Base-by-base conservation (phyloP, 2,329 filamentous ascomycete genomes). In the Arthrobotrys megalospora region DNA sequence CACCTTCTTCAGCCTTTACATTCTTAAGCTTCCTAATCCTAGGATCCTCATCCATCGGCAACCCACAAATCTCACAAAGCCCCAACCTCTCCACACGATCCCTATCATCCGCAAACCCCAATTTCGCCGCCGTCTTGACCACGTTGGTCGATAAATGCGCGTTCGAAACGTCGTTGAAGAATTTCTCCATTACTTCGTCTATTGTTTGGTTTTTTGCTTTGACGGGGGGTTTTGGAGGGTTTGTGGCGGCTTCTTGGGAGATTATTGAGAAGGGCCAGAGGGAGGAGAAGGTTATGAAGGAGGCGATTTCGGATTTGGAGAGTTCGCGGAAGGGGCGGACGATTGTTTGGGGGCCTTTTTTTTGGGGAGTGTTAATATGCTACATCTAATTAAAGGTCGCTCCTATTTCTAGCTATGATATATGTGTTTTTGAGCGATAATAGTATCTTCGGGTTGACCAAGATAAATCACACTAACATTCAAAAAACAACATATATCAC, bases 311-410 rank as follows among this genome's bases (percentile, higher is more conserved):
- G 80, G 91, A 91, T 81, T 91, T 91, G 80, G 97, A 91, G 41
- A 97, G 86, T 82, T 99, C 96, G 71, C 94, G 90, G 53, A 97
- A 84, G 0, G 95, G 94, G 82, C 94, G 94, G 84, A 93, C 91
- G 80, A 96, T 43, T 10, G 32, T 28, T 48, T n/a, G 21, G 10
- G n/a, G 21, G 28, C 34, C 50, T 63, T 68, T 71, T 38, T 60
- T 14, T 43, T 28, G 24, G 21, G 7, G 11, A 16, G 6, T 41
- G 43, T 63, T 58, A 63, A 47, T 63, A 28, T 28, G 24, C 5
- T 28, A 5, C 5, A 28, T 28, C 5, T 28, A 28, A 2, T 28
- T 2, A 5, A 28, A 5, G 36, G 16, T 41, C 45, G 19, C 10
- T 28, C 53, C 36, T 24, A 21, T 41, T 41, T 12, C 21, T 63